These are phyloP conservation scores for Pichia nanzhaoensis DNA, from an alignment of 805 yeast species.

Conservation along the genomic window DNA sequence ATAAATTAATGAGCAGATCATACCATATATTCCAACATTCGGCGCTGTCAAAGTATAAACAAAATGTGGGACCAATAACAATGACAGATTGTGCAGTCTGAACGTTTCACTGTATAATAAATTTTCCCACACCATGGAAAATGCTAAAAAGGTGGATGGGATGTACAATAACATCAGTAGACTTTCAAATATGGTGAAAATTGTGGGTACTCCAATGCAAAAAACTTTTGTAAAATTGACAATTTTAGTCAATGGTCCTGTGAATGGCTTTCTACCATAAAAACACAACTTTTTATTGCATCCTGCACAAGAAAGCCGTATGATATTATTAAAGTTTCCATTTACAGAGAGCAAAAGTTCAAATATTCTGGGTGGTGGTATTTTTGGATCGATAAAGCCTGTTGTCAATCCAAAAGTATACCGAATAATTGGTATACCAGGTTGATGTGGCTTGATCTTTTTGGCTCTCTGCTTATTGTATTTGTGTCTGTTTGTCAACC, in stretches of 20 bases:
- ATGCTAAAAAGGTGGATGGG: background rate
- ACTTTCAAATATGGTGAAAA: no score
- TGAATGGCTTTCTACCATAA: no score
- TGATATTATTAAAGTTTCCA: background rate
- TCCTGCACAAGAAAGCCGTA: no score
- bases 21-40: background rate
- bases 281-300: no score
- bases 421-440: no score
- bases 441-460: no score
- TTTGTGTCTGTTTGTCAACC: background rate
- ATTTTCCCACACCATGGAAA: background rate
- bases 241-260: background rate
- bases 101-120: background rate
- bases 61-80: background rate
- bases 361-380: background rate
- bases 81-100: background rate
- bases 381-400: background rate
- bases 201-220: no score
- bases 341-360: background rate
- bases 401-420: background rate
- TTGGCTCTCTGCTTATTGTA: background rate
- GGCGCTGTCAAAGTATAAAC: constrained; percentile 2
- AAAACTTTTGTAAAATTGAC: background rate
- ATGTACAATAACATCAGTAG: background rate
- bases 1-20: background rate